Percentiles rank a stretch among this genome's conserved stretches.
Conservation (phyloP, 306 rosid species). For the Lathyrus aphaca region DNA sequence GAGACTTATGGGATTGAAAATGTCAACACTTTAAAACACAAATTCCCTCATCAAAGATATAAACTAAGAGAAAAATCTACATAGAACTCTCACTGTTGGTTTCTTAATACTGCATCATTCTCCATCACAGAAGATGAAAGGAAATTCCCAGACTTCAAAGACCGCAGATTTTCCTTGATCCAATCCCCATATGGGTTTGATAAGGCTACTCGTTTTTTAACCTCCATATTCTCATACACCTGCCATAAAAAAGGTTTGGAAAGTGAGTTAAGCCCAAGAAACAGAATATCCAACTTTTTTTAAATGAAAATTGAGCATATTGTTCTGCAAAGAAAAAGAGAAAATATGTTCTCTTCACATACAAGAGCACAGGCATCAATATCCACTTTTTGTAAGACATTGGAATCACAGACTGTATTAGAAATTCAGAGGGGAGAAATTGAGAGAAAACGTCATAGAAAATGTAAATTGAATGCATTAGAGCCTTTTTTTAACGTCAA, state of each 20-base stretch:
- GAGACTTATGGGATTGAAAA: constrained; percentile 33
- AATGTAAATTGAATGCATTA: constrained; percentile 3
- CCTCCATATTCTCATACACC: constrained; percentile 98
- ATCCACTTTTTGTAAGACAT: constrained; percentile 37
- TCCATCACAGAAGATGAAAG: constrained; percentile 77
- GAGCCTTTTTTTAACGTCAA: background rate
- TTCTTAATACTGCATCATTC: constrained; percentile 76
- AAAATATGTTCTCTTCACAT: background rate
- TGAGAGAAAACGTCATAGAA: background rate
- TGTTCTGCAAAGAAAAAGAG: constrained; percentile 1
- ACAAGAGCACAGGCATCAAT: constrained; percentile 4
- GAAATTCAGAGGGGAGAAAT: background rate
- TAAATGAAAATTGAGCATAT: constrained; percentile 12
- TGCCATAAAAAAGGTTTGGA: constrained; percentile 48
- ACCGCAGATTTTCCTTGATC: constrained; percentile 80
- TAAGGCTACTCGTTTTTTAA: constrained; percentile 87
- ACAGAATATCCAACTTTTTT: constrained; percentile 15
- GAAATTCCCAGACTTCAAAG: constrained; percentile 75
- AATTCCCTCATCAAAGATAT: constrained; percentile 22
- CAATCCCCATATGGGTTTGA: constrained; percentile 90
- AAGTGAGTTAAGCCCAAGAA: constrained; percentile 30
- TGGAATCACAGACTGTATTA: constrained; percentile 11
- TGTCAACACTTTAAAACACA: constrained; percentile 25
- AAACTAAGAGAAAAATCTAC: constrained; percentile 30
- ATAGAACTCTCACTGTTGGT: constrained; percentile 86